Evolutionary conservation across 257 asterid genomes (phyloP).

Genomic region (Scutellaria baicalensis): DNA sequence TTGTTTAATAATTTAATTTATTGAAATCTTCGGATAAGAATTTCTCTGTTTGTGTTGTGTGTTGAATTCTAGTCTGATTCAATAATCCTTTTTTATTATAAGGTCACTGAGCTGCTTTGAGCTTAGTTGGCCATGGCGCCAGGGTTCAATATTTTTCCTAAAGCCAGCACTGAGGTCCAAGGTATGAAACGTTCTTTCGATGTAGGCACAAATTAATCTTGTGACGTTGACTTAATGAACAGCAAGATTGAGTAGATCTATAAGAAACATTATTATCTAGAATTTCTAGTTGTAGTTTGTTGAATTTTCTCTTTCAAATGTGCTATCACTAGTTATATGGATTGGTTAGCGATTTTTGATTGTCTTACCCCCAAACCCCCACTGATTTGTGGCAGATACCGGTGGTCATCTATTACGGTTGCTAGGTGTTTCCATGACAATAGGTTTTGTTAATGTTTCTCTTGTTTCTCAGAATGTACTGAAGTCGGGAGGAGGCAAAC

Average conservation of each 20-base stretch:
- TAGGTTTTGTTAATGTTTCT: neutral
- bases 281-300: too few species aligned
- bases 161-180: conserved; percentile 79
- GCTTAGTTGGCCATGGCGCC: conserved; percentile 99
- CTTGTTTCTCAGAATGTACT: conserved; percentile 53
- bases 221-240: neutral
- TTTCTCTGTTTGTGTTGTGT: conserved; percentile 2
- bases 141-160: conserved; percentile 52
- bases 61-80: conserved; percentile 1
- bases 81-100: neutral
- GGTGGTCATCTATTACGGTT: neutral
- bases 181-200: conserved; percentile 35
- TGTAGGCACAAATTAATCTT: neutral
- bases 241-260: neutral
- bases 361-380: too few species aligned
- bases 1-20: neutral
- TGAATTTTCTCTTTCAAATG: too few species aligned
- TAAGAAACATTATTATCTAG: too few species aligned
- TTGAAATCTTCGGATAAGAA: neutral
- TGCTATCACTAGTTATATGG: too few species aligned
- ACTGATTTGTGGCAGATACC: neutral
- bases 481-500: conserved; percentile 67
- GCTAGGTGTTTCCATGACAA: neutral
- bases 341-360: too few species aligned
- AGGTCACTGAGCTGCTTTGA: conserved; percentile 93